Percentiles rank a stretch among this genome's conserved stretches.
phyloP scores from a whole-genome alignment of 2,329 filamentous ascomycete genomes.

The Colletotrichum limetticola region DNA sequence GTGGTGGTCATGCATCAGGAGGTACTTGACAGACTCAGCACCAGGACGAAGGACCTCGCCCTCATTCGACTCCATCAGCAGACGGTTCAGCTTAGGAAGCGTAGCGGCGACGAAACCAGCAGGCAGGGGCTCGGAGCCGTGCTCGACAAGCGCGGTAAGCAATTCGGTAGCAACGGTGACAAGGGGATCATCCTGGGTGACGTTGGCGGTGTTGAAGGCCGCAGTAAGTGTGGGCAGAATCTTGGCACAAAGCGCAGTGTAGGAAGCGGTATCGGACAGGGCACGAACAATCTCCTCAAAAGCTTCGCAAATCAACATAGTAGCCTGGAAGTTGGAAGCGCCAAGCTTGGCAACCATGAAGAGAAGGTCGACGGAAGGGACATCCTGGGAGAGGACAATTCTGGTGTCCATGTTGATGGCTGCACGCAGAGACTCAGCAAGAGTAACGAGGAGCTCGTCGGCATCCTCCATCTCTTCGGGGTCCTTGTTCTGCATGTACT shows the following conservation, averaged over 20 bases:
- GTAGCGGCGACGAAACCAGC: constrained; percentile 85
- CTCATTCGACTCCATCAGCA: constrained; percentile 86
- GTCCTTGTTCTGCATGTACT: constrained; percentile 84
- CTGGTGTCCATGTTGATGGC: constrained; percentile 83
- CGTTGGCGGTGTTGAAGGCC: constrained; percentile 86
- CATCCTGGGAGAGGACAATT: constrained; percentile 77
- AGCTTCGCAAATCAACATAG: constrained; percentile 86
- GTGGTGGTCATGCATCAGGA: constrained; percentile 88
- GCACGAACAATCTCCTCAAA: constrained; percentile 87
- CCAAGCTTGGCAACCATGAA: constrained; percentile 92
- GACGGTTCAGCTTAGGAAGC: constrained; percentile 85
- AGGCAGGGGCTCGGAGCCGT: constrained; percentile 86
- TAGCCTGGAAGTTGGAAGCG: constrained; percentile 90
- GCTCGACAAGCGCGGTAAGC: constrained; percentile 81
- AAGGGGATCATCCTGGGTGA: constrained; percentile 86
- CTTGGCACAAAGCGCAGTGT: constrained; percentile 83
- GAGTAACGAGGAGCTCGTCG: constrained; percentile 90
- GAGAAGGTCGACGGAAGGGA: constrained; percentile 82
- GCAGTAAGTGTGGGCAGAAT: constrained; percentile 88
- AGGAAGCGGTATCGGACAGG: constrained; percentile 75
- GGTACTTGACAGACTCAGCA: constrained; percentile 87
- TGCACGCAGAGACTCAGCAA: constrained; percentile 87
- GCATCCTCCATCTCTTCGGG: constrained; percentile 85
- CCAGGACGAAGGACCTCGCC: constrained; percentile 89
- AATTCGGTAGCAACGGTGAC: constrained; percentile 85